Evolutionary conservation across 805 yeast genomes (phyloP), one percentile per base, ranked within the genome.

Genomic region (Yamadazyma laniorum): DNA sequence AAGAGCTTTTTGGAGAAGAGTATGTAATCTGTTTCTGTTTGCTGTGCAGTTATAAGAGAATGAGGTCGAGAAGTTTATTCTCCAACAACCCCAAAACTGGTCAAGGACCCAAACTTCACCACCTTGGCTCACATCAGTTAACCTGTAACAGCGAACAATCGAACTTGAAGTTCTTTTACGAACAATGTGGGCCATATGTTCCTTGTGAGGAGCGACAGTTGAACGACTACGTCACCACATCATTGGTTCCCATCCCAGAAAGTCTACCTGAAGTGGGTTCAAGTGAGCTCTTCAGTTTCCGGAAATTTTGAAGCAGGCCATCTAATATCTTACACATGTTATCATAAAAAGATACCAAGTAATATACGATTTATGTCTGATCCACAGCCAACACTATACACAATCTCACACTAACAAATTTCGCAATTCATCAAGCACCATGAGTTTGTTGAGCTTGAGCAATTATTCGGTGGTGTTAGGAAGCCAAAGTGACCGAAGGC

Each of bases 401-500:
- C n/a, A n/a, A n/a, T n/a, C n/a, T n/a, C n/a, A n/a, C n/a, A n/a
- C n/a, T n/a, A n/a, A n/a, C 13, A 12, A 25, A 23, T 17, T 14
- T 21, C 33, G 33, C 15, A 30, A 25, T 26, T n/a, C 14, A n/a
- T 6, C 13, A 5, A 32, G 12, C n/a, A n/a, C 35, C 35, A 32
- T 26, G 31, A 25, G 18, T 19, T 25, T 13, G 15, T 34, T 38
- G 12, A 18, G 33, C 28, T 16, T 33, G 12, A 6, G 18, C 3
- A 14, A 29, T 6, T 40, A 43, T 18, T 15, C 37, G 3, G 18
- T 46, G 12, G 15, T 46, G 8, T 26, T 46, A 14, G 96, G 95
- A 0, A 87, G 96, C 2, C 74, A 85, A 1, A 90, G 97, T 0
- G 91, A 95, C 2, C 70, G 96, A 43, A 65, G 99, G 40, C 61